Evolutionary conservation across 768 basidiomycete species (phyloP).

Genomic region (Hericium rajendrae): DNA sequence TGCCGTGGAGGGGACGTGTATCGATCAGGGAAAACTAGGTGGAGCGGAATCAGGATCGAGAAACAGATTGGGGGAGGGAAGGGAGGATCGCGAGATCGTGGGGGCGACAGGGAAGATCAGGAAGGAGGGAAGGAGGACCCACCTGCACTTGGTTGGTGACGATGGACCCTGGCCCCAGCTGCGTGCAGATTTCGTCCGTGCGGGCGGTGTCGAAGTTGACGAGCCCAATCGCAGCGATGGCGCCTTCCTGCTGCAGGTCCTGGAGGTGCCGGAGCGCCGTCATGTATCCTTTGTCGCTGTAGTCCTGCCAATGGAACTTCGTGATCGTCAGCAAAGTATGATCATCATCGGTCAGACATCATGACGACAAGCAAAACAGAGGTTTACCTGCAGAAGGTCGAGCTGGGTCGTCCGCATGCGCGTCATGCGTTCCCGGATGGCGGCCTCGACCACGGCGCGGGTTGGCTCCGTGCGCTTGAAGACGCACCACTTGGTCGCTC

Average conservation of each 20-base stretch:
- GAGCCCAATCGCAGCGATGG: slow-evolving; percentile 59
- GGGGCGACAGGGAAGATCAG: neutral
- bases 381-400: slow-evolving; percentile 63
- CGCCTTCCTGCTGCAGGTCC: slow-evolving; percentile 48
- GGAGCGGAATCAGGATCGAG: no score
- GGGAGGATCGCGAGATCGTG: neutral
- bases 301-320: slow-evolving; percentile 79
- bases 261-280: slow-evolving; percentile 41
- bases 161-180: slow-evolving; percentile 58
- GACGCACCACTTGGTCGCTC: slow-evolving; percentile 84
- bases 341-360: neutral
- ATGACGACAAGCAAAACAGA: neutral
- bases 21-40: slow-evolving; percentile 74
- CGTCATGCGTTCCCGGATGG: slow-evolving; percentile 58
- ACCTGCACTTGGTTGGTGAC: slow-evolving; percentile 84
- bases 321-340: neutral
- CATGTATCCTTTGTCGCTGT: slow-evolving; percentile 39
- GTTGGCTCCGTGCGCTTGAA: slow-evolving; percentile 47
- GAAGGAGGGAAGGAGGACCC: slow-evolving; percentile 1
- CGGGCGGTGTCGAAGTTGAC: slow-evolving; percentile 74
- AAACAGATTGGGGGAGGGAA: no score
- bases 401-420: slow-evolving; percentile 52
- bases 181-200: slow-evolving; percentile 73
- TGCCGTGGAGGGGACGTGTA: slow-evolving; percentile 63
- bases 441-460: slow-evolving; percentile 47